These are phyloP conservation scores for Dendrobium catenatum DNA, from an alignment of 106 monocot species.

Conservation along the genomic window DNA sequence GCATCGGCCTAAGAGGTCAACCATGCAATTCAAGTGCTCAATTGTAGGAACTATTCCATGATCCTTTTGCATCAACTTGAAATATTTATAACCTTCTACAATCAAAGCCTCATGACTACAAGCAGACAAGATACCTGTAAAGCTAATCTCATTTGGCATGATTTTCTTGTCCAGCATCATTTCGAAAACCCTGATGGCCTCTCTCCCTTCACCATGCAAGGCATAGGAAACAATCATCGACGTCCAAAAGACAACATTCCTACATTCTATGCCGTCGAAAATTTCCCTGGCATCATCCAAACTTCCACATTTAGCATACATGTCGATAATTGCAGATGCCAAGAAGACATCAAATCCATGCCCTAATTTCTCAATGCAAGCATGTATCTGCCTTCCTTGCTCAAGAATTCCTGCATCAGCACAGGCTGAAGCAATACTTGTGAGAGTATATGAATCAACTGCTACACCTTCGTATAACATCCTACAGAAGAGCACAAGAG, in stretches of 20 bases:
- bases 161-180: conserved; percentile 54
- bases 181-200: conserved; percentile 49
- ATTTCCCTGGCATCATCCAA: conserved; percentile 46
- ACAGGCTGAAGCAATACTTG: conserved; percentile 59
- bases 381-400: conserved; percentile 69
- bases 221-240: conserved; percentile 59
- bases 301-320: conserved; percentile 88
- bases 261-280: conserved; percentile 20
- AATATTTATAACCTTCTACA: conserved; percentile 48
- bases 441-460: conserved; percentile 45
- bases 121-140: conserved; percentile 58
- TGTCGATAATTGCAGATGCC: conserved; percentile 52
- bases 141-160: conserved; percentile 70
- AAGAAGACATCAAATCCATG: conserved; percentile 41
- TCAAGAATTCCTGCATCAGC: conserved; percentile 49
- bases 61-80: conserved; percentile 52
- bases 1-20: conserved; percentile 67
- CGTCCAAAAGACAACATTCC: conserved; percentile 63
- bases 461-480: conserved; percentile 35
- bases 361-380: conserved; percentile 51
- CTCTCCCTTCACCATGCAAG: conserved; percentile 44
- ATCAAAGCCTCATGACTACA: conserved; percentile 67
- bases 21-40: conserved; percentile 76
- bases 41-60: conserved; percentile 39
- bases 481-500: conserved; percentile 37